Base-by-base conservation (phyloP, 345 rosid genomes). In the Heritiera fomes region DNA sequence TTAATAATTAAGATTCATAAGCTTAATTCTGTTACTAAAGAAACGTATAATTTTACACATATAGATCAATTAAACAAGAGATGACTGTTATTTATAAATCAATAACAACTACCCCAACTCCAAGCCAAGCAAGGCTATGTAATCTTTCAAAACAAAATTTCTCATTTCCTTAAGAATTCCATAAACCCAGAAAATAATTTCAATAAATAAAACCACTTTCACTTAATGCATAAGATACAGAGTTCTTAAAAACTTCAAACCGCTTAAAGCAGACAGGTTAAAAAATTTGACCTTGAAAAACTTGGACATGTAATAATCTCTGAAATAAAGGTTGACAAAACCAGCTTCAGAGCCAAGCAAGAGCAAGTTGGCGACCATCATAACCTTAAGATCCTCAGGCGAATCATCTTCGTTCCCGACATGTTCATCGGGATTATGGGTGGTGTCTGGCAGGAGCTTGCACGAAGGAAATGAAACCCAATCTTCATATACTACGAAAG, bases 241-340 rank as follows among this genome's bases (percentile, higher is more conserved):
- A 40, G 12, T 18, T 47, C 50, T 15, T 52, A 3, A 20, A 53
- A 23, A 45, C 28, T 8, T 14, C 38, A 15, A 38, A 43, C 53
- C 20, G 67, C 65, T 41, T 18, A 43, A 12, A 20, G 78, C 12
- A 20, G 7, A 34, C 38, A 14, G 41, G 13, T 23, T 8, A 28
- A 67, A 50, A 4, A 13, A 56, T 3, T 70, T 77, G 82, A 86
- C 92, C 88, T 77, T 81, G 82, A 90, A 87, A 82, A 86, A 85
- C 73, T 80, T 85, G 80, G 92, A 83, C 87, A 87, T 78, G 89
- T 84, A 86, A 81, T 87, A 86, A 38, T 90, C 85, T 38, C 90
- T 76, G 83, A 89, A 89, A 65, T 83, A 79, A 41, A 80, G 80
- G 75, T 87, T 77, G 64, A 74, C 53, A 13, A 80, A 80, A 18